Conservation (phyloP, 192 early-diverging fungal species). For the Linnemannia hyalina region DNA sequence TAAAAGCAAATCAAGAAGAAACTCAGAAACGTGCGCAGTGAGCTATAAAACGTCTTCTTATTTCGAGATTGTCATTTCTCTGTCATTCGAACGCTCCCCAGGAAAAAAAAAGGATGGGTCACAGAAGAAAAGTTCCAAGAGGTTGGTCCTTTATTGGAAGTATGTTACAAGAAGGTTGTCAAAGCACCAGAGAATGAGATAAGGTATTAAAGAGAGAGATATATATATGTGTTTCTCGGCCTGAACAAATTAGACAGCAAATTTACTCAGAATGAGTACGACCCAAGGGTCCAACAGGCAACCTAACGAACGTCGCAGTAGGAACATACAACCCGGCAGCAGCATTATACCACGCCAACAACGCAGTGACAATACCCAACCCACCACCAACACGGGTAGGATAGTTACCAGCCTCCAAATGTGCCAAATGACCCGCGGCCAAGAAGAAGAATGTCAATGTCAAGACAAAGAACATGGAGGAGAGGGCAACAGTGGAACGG, state of each 20-base stretch:
- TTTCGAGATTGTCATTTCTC: not conserved
- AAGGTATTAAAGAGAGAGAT: not conserved
- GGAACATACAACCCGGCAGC: slow-evolving; percentile 69
- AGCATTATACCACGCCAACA: slow-evolving; percentile 81
- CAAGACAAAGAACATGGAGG: slow-evolving; percentile 73
- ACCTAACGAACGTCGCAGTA: slow-evolving; percentile 65
- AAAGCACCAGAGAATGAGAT: not conserved
- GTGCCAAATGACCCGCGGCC: slow-evolving; percentile 70
- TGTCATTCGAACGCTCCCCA: not conserved
- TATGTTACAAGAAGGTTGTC: not conserved
- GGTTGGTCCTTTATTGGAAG: not conserved
- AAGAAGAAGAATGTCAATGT: slow-evolving; percentile 76
- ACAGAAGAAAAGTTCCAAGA: not conserved
- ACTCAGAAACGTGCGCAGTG: slow-evolving; percentile 1
- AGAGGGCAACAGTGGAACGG: slow-evolving; percentile 71
- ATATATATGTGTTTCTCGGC: not conserved
- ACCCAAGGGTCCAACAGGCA: slow-evolving; percentile 53
- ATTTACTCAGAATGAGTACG: not conserved
- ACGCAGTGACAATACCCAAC: slow-evolving; percentile 77
- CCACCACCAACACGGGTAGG: slow-evolving; percentile 69
- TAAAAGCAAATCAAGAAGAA: not conserved
- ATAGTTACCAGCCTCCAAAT: slow-evolving; percentile 53
- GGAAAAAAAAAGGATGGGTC: not conserved
- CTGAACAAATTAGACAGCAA: not conserved
- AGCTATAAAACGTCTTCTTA: not conserved